phyloP scores from a whole-genome alignment of 768 basidiomycete genomes.

The Chiua virens region DNA sequence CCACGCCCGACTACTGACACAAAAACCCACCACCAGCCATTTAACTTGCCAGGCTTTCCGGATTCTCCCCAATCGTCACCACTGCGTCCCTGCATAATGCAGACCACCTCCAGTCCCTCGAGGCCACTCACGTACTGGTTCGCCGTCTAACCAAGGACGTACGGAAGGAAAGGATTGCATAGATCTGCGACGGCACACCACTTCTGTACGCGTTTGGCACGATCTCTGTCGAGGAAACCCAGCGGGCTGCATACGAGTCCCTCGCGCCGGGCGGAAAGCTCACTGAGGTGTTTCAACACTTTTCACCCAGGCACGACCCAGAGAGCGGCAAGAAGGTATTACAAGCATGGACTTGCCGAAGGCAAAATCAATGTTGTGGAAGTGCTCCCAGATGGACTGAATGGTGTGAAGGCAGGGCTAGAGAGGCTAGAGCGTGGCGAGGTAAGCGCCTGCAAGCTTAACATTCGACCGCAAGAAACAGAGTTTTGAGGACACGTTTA shows the following conservation, averaged over 20 bases:
- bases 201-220: no score
- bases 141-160: conserved; percentile 12
- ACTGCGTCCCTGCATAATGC: conserved; percentile 35
- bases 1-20: background rate
- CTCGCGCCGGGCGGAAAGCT: conserved; percentile 29
- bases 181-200: conserved; percentile 24
- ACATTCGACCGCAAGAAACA: no score
- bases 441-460: conserved; percentile 3
- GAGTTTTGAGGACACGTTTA: no score
- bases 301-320: background rate
- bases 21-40: conserved; percentile 13
- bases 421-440: background rate
- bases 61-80: conserved; percentile 34
- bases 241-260: conserved; percentile 25
- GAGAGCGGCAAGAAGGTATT: conserved; percentile 5
- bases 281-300: background rate
- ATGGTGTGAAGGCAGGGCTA: background rate
- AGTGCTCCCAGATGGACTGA: background rate
- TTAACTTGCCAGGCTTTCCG: conserved; percentile 31
- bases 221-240: no score
- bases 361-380: conserved; percentile 6
- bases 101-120: conserved; percentile 28
- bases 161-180: background rate
- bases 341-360: no score
- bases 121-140: conserved; percentile 36